Conservation (phyloP, 2,329 filamentous ascomycete genomes). For the Colletotrichum sp. region DNA sequence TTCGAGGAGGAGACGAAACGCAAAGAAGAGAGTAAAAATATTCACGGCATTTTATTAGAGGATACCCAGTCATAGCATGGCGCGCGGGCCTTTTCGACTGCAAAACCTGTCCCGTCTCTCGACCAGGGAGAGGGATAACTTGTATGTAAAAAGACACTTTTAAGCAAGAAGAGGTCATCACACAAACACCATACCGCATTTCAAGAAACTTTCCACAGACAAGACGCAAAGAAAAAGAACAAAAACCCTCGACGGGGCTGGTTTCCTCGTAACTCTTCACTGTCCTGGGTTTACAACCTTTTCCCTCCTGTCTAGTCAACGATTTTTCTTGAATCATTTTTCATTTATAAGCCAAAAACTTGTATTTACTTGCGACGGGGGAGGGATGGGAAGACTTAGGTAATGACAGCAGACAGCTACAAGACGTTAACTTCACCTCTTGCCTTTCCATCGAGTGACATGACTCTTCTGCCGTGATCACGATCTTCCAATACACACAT, state of each 20-base stretch:
- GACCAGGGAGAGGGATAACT: not conserved
- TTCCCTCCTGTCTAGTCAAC: not conserved
- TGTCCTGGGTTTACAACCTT: constrained; percentile 1
- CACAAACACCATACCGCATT: not conserved
- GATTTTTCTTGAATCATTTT: not conserved
- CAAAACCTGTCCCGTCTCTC: not conserved
- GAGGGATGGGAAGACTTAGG: not conserved
- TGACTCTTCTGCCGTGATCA: not conserved
- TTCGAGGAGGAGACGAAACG: not conserved
- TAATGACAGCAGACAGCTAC: constrained; percentile 18
- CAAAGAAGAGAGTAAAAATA: not conserved
- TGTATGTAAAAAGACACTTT: constrained; percentile 7
- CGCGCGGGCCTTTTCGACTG: not conserved
- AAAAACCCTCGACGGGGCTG: constrained; percentile 17
- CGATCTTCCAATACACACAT: not conserved
- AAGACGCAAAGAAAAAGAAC: not conserved
- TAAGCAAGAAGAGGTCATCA: constrained; percentile 1
- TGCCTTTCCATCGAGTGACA: not conserved
- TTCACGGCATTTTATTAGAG: constrained; percentile 20
- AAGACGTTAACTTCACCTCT: not conserved
- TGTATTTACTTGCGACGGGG: constrained; percentile 1
- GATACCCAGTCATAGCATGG: constrained; percentile 20
- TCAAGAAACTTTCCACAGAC: not conserved
- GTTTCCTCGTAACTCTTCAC: constrained; percentile 6
- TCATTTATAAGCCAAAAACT: not conserved